Percentiles rank a stretch among this genome's conserved stretches.
phyloP scores from a whole-genome alignment of 2,329 filamentous ascomycete species.

The Lachnellula willkommii region DNA sequence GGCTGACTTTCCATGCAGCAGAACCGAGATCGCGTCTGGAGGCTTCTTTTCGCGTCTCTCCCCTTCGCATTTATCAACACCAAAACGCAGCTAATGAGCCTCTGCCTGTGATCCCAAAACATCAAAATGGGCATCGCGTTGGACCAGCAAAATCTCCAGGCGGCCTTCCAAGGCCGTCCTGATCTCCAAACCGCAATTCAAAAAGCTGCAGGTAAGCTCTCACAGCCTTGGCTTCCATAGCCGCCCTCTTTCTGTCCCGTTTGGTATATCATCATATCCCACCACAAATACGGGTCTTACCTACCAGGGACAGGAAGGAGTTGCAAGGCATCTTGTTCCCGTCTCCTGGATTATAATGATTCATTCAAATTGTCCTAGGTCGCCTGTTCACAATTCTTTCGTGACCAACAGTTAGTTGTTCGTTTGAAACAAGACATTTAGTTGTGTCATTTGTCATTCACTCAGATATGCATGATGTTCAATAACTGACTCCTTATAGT shows the following conservation, averaged over 20 bases:
- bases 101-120: background rate
- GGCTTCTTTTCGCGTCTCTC: background rate
- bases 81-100: background rate
- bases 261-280: background rate
- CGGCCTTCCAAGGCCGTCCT: constrained; percentile 28
- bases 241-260: background rate
- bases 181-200: constrained; percentile 31
- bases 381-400: no score
- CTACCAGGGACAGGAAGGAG: background rate
- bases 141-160: constrained; percentile 27
- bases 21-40: constrained; percentile 1
- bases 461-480: background rate
- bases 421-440: no score
- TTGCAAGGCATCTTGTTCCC: background rate
- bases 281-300: background rate
- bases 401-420: no score
- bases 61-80: background rate
- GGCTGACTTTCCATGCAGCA: constrained; percentile 6
- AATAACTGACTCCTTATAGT: constrained; percentile 12
- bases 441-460: no score
- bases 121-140: constrained; percentile 23
- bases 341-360: no score
- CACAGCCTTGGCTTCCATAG: constrained; percentile 6
- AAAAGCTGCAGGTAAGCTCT: constrained; percentile 28
- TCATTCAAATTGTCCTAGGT: no score